Conservation (phyloP, 768 basidiomycete species). For the Hydnum rufescens region DNA sequence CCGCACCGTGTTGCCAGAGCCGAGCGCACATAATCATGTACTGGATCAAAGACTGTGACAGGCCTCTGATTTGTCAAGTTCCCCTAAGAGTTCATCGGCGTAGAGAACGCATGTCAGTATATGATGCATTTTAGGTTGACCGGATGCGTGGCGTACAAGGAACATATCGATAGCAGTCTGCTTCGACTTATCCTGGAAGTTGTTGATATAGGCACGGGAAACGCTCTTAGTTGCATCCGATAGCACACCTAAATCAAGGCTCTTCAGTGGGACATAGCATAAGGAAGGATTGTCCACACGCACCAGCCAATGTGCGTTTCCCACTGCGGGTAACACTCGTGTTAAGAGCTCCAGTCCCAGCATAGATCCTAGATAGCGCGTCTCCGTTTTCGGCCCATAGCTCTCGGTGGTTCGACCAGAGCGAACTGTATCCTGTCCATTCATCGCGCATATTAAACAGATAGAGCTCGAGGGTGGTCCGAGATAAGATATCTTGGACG, state of each 20-base stretch:
- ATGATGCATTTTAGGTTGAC: background rate
- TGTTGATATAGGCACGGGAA: slow-evolving; percentile 91
- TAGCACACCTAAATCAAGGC: slow-evolving; percentile 39
- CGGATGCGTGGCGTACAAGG: slow-evolving; percentile 35
- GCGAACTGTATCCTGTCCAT: slow-evolving; percentile 42
- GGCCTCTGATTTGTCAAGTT: slow-evolving; percentile 75
- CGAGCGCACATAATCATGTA: slow-evolving; percentile 68
- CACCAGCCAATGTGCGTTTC: slow-evolving; percentile 79
- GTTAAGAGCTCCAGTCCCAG: slow-evolving; percentile 61
- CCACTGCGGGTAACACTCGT: slow-evolving; percentile 91
- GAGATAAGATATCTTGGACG: slow-evolving; percentile 84
- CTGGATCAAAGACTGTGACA: slow-evolving; percentile 83
- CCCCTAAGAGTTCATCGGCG: slow-evolving; percentile 35
- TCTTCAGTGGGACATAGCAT: too few species aligned
- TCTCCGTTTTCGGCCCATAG: slow-evolving; percentile 97
- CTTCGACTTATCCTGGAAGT: slow-evolving; percentile 90
- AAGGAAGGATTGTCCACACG: slow-evolving; percentile 6
- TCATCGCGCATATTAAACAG: slow-evolving; percentile 57
- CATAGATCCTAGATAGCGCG: slow-evolving; percentile 82
- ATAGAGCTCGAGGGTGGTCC: slow-evolving; percentile 63
- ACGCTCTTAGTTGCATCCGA: slow-evolving; percentile 96
- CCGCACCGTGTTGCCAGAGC: slow-evolving; percentile 52
- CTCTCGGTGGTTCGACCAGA: slow-evolving; percentile 82
- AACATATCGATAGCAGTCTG: slow-evolving; percentile 92
- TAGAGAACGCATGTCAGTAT: background rate